Conservation (phyloP, 139 green algal species). For the Haematococcus sp. region DNA sequence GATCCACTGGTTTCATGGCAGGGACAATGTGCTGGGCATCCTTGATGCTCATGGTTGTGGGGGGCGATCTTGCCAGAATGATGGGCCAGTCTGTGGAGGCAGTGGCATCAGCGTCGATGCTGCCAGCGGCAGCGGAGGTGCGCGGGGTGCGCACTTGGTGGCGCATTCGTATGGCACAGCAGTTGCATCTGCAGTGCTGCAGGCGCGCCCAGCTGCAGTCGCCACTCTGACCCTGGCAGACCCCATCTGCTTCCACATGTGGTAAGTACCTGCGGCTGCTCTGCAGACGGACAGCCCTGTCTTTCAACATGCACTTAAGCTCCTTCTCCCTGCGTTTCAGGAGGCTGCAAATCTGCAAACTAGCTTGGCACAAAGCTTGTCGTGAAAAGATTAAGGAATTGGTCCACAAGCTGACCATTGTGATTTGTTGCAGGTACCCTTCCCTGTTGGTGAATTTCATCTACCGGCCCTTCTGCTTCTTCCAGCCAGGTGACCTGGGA, state of each 20-base stretch:
- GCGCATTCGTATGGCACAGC: slow-evolving; percentile 25
- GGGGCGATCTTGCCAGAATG: neutral
- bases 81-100: no score
- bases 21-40: neutral
- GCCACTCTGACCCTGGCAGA: slow-evolving; percentile 20
- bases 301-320: no score
- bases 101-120: no score
- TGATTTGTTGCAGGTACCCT: neutral
- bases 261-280: neutral
- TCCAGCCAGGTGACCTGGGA: slow-evolving; percentile 9
- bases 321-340: no score
- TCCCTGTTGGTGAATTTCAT: slow-evolving; percentile 30
- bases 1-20: no score
- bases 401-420: no score
- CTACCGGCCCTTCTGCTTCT: slow-evolving; percentile 14
- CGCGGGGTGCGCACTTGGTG: slow-evolving; percentile 10
- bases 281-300: no score
- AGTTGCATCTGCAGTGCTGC: slow-evolving; percentile 23
- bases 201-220: neutral
- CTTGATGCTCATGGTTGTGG: neutral
- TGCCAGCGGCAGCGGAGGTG: no score
- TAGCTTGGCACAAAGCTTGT: no score
- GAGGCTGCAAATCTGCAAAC: no score
- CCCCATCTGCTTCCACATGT: slow-evolving; percentile 35
- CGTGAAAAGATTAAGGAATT: no score